Base-by-base conservation (phyloP, 176 grass and related monocot species). In the Bothriochloa decipiens region DNA sequence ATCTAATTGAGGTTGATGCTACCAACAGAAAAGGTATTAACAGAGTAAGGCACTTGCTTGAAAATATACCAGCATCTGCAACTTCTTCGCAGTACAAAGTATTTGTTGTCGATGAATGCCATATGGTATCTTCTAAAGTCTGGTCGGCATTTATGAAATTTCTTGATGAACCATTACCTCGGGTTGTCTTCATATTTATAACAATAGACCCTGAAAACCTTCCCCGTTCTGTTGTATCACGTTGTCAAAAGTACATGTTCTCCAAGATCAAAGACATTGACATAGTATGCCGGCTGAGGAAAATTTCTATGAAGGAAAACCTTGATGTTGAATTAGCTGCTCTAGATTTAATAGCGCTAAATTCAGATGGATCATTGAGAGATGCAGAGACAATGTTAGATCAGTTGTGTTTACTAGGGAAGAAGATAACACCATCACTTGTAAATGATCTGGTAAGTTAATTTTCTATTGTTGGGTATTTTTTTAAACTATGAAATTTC, bases 301-400 rank as follows among this genome's bases (percentile, higher is more conserved):
- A 92, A 74, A 86, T 97, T 79, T 84, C 88, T 72, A 13, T 79
- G 33, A 84, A 91, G 67, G 95, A 97, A 83, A 90, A 87, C 82
- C 72, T 97, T 85, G 91, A 95, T 84, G 76, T 92, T 85, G 92
- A 97, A 86, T 83, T 95, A 81, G 92, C 93, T 15, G 95, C 95
- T 84, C 80, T 97, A 81, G 88, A 97, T 91, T 93, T 92, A 45
- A 93, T 97, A 69, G 92, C 95, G 0, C 36, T 93, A 55, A 95
- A 97, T 87, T 97, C 92, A 72, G 90, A 97, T 46, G 95, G 95
- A 50, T 97, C 92, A n/a, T 86, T 95, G 68, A 89, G 90, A 83
- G 95, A 97, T 86, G 95, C 95, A 81, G 95, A 94, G 84, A 93
- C 90, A 76, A 97, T 95, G 95, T 84, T 97, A 84, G 95, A 97